These are phyloP conservation scores for Ehretia macrophylla DNA, from an alignment of 257 asterid genomes.

Conservation along the genomic window DNA sequence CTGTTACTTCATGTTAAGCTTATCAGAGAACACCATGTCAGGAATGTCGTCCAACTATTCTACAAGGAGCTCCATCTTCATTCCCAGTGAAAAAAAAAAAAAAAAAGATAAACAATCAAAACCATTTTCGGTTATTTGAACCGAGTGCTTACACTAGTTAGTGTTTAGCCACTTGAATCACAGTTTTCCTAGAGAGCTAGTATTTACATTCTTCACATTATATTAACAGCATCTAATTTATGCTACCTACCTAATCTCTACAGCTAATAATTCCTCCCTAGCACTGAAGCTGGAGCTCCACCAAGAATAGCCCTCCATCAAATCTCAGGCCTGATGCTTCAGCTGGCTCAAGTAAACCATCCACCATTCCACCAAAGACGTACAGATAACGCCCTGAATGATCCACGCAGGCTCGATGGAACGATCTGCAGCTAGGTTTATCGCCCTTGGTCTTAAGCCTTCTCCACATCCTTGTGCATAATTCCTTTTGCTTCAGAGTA, in stretches of 20 bases:
- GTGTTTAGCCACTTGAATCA: no score
- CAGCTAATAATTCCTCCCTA: neutral
- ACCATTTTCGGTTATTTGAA: no score
- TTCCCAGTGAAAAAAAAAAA: no score
- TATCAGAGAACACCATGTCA: no score
- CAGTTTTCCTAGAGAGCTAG: neutral
- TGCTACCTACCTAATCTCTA: neutral
- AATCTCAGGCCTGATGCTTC: constrained; percentile 62
- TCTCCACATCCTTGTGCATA: constrained; percentile 53
- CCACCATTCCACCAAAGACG: constrained; percentile 89
- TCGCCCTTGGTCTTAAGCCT: constrained; percentile 53
- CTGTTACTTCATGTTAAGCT: no score
- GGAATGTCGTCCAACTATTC: no score
- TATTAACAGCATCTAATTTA: no score
- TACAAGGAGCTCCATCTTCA: no score
- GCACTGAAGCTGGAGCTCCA: constrained; percentile 53
- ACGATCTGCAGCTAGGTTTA: constrained; percentile 60
- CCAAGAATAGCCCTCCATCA: constrained; percentile 60
- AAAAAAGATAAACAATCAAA: no score
- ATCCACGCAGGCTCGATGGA: constrained; percentile 83
- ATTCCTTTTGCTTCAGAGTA: constrained; percentile 15
- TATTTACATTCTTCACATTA: neutral
- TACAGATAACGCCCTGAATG: constrained; percentile 63
- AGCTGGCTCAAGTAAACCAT: constrained; percentile 54
- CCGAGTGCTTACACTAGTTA: no score